phyloP scores from a whole-genome alignment of 371 early-diverging fungal species.

The Mortierella sp. region DNA sequence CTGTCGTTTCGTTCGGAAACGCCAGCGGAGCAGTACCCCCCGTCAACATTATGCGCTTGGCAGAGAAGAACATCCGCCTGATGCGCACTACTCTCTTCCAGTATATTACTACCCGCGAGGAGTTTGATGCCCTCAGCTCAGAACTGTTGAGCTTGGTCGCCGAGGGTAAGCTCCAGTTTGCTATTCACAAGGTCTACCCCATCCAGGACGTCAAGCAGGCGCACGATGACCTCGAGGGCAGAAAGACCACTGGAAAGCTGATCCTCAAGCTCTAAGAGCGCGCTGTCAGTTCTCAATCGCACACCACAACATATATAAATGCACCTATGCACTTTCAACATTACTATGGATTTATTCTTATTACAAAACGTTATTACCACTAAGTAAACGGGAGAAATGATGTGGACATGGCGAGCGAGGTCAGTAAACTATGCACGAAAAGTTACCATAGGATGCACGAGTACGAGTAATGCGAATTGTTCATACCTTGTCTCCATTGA shows the following conservation, averaged over 20 bases:
- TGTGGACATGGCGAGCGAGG: neutral
- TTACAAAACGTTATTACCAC: neutral
- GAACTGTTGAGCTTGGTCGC: slow-evolving; percentile 72
- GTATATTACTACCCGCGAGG: slow-evolving; percentile 78
- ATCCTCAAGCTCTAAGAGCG: slow-evolving; percentile 68
- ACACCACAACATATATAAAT: too few relatives aligned
- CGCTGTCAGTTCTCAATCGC: too few relatives aligned
- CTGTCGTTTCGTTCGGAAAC: slow-evolving; percentile 93
- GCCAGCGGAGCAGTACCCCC: slow-evolving; percentile 90
- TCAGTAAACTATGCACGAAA: too few relatives aligned
- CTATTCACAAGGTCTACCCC: slow-evolving; percentile 81
- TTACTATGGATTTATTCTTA: too few relatives aligned
- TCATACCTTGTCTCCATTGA: slow-evolving; percentile 37
- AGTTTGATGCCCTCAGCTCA: slow-evolving; percentile 71
- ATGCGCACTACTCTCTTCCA: slow-evolving; percentile 84
- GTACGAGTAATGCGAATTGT: too few relatives aligned
- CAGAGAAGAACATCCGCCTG: slow-evolving; percentile 80
- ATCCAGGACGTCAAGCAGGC: slow-evolving; percentile 82
- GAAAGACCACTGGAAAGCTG: slow-evolving; percentile 85
- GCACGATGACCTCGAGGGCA: slow-evolving; percentile 84
- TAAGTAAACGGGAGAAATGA: neutral
- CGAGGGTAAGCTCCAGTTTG: slow-evolving; percentile 68
- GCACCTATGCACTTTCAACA: neutral
- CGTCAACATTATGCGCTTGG: slow-evolving; percentile 74
- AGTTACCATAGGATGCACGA: too few relatives aligned